These are phyloP conservation scores for Lachnellula arida DNA, from an alignment of 2,329 filamentous ascomycete genomes.

Conservation along the genomic window DNA sequence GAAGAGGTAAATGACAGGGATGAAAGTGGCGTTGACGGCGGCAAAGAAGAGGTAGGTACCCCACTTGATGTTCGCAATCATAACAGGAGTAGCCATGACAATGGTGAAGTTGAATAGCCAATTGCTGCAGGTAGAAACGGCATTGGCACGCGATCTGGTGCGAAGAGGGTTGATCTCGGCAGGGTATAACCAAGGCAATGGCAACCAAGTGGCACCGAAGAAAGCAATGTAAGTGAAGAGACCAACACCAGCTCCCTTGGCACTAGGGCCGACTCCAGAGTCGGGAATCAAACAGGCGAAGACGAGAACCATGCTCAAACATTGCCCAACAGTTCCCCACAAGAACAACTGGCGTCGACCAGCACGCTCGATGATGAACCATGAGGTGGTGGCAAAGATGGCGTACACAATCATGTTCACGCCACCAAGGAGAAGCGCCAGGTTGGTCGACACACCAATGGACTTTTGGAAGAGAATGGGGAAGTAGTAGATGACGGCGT, in stretches of 20 bases:
- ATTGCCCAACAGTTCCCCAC: slow-evolving; percentile 60
- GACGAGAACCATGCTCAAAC: slow-evolving; percentile 59
- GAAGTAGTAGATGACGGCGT: slow-evolving; percentile 44
- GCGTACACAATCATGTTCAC: slow-evolving; percentile 53
- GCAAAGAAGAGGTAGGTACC: slow-evolving; percentile 38
- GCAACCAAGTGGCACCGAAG: slow-evolving; percentile 57
- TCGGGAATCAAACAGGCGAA: slow-evolving; percentile 35
- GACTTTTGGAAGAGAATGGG: slow-evolving; percentile 47
- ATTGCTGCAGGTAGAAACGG: slow-evolving; percentile 52
- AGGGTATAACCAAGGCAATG: slow-evolving; percentile 58
- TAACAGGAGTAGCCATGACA: slow-evolving; percentile 37
- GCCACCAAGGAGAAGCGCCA: slow-evolving; percentile 50
- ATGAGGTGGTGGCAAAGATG: slow-evolving; percentile 47
- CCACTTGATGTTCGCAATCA: slow-evolving; percentile 32
- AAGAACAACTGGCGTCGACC: slow-evolving; percentile 70
- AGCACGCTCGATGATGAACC: slow-evolving; percentile 52
- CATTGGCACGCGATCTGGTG: slow-evolving; percentile 59
- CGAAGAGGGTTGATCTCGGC: slow-evolving; percentile 56
- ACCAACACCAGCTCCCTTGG: slow-evolving; percentile 43
- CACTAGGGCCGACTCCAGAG: slow-evolving; percentile 20
- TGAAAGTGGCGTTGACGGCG: slow-evolving; percentile 34
- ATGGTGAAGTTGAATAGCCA: slow-evolving; percentile 53
- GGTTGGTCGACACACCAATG: slow-evolving; percentile 42
- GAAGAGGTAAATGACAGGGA: slow-evolving; percentile 36
- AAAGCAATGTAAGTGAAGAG: slow-evolving; percentile 60